Conservation (phyloP, 768 basidiomycete genomes). For the Lactarius indigo region DNA sequence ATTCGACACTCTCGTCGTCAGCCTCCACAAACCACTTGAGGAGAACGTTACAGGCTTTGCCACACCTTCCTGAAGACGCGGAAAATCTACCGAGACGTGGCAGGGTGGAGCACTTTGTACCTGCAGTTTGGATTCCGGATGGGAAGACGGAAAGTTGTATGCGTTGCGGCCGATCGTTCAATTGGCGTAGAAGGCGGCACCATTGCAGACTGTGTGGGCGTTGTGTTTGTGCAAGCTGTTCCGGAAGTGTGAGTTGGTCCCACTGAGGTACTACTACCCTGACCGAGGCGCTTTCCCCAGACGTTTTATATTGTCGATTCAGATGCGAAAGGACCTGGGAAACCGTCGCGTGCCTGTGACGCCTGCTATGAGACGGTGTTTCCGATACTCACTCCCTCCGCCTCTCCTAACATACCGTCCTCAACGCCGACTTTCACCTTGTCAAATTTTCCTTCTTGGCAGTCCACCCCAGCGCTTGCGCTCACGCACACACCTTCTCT, state of each 20-base stretch:
- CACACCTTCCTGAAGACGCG: conserved; percentile 54
- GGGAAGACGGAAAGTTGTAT: conserved; percentile 79
- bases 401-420: conserved; percentile 18
- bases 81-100: conserved; percentile 39
- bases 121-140: conserved; percentile 92
- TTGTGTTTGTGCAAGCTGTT: conserved; percentile 84
- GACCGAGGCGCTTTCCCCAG: conserved; percentile 37
- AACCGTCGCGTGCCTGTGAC: conserved; percentile 78
- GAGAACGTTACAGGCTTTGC: conserved; percentile 67
- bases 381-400: conserved; percentile 45
- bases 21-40: conserved; percentile 72
- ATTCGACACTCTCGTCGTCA: conserved; percentile 79
- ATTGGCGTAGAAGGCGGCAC: conserved; percentile 75
- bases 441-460: conserved; percentile 54
- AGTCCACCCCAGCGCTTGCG: conserved; percentile 39
- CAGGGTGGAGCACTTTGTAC: conserved; percentile 78
- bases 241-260: conserved; percentile 56
- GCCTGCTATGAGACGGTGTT: conserved; percentile 87
- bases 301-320: conserved; percentile 77
- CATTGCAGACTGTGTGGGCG: conserved; percentile 85
- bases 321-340: conserved; percentile 41
- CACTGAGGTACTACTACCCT: background rate
- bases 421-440: conserved; percentile 47
- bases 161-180: conserved; percentile 75
- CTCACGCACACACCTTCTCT: conserved; percentile 30